A percentile compares a stretch with the other conserved stretches of the same genome.
These are phyloP conservation scores for Blastobotrys mokoenaii DNA, from an alignment of 805 yeast species.

Conservation along the genomic window DNA sequence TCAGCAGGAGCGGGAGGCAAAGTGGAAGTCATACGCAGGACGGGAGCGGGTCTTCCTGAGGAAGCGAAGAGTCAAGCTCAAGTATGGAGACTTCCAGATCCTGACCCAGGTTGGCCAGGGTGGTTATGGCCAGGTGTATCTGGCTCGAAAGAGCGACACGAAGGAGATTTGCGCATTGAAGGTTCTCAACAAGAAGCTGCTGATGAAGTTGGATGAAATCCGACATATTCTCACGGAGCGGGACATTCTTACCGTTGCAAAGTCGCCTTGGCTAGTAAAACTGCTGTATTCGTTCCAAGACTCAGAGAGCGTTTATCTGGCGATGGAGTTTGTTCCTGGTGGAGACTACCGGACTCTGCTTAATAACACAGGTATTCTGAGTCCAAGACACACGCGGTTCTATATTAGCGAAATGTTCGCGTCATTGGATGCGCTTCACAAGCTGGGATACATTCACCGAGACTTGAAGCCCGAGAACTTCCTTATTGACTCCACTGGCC, in stretches of 20 bases:
- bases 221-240: conserved; percentile 94
- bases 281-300: conserved; percentile 93
- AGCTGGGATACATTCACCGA: conserved; percentile 92
- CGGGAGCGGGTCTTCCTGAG: conserved; percentile 79
- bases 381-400: conserved; percentile 93
- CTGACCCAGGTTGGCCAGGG: conserved; percentile 99
- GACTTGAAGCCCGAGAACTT: conserved; percentile 95
- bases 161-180: conserved; percentile 93
- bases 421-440: conserved; percentile 87
- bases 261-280: conserved; percentile 94
- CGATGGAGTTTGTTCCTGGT: conserved; percentile 99
- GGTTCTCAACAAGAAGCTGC: conserved; percentile 76
- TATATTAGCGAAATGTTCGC: conserved; percentile 95
- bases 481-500: conserved; percentile 82
- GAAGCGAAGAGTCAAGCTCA: conserved; percentile 83
- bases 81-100: conserved; percentile 90
- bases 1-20: conserved; percentile 38
- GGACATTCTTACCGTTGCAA: conserved; percentile 90
- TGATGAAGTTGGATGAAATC: conserved; percentile 87
- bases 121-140: conserved; percentile 97
- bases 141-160: conserved; percentile 90
- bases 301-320: conserved; percentile 77
- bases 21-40: conserved; percentile 74
- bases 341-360: conserved; percentile 95
- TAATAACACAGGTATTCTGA: conserved; percentile 85